Evolutionary conservation across 306 rosid species (phyloP), one percentile per base, ranked within the genome.

Genomic region (Luffa acutangula): DNA sequence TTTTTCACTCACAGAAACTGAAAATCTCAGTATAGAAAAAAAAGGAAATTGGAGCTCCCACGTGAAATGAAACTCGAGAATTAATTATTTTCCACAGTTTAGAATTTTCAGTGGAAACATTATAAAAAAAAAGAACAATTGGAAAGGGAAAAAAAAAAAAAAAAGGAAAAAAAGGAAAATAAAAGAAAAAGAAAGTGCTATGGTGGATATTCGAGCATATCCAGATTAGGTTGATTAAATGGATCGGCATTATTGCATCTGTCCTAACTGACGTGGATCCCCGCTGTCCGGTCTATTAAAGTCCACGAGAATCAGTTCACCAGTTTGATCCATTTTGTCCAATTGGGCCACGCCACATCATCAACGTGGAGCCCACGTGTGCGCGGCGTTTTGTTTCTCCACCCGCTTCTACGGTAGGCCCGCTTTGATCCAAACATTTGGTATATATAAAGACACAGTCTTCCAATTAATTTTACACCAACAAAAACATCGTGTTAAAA

Each of bases 221-320:
- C 93, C 91, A 77, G 72, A 76, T 25, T 74, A 39, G 83, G 41
- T 81, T 10, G 71, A 43, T 25, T 43, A 66, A 17, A 2, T 64
- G 58, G 54, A 63, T 53, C 37, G 81, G 81, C 76, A 89, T 90
- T 42, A 91, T 91, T 85, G 86, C 51, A 83, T 51, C 63, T 51
- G 78, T 20, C 25, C 0, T 1, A 4, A 21, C 80, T 89, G 91
- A 92, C 91, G 98, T 93, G 93, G 97, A 90, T 91, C 93, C 91
- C 52, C 75, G 96, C 84, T 86, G 91, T 86, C 87, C 51, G 39
- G 79, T 7, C 83, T 78, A 79, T 51, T 17, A 66, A 39, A 17
- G 37, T 31, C 67, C 31, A 63, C 59, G 54, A 62, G 69, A 53
- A 20, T 5, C 12, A 37, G 45, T 18, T 54, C 10, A 58, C 82